phyloP scores from a whole-genome alignment of 352 stramenopile species.

The Globisporangium takayamanum region DNA sequence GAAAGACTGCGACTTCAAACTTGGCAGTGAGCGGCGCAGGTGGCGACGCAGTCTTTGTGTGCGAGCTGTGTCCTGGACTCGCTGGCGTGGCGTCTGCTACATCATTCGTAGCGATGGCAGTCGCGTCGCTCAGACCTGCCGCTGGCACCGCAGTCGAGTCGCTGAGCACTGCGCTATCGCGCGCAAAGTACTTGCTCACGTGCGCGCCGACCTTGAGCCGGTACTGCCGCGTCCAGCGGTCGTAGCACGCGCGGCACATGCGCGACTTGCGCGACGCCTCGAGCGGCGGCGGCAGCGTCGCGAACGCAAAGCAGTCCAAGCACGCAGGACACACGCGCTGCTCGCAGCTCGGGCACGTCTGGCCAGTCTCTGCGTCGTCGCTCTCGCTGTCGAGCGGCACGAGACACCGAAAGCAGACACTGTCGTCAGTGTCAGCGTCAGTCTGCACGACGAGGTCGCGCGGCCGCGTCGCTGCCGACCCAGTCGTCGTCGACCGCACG shows the following conservation, averaged over 20 bases:
- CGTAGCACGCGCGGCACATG: conserved; percentile 65
- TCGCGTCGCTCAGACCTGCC: not conserved
- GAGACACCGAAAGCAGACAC: conserved; percentile 60
- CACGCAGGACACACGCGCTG: conserved; percentile 58
- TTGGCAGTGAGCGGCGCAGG: conserved; percentile 6
- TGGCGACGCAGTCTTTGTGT: not conserved
- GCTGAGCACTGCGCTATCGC: conserved; percentile 17
- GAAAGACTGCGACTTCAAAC: conserved; percentile 60
- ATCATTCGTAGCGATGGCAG: not conserved
- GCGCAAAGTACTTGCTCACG: conserved; percentile 66
- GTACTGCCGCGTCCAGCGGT: conserved; percentile 53
- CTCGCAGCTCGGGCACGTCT: conserved; percentile 46
- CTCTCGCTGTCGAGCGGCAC: conserved; percentile 18
- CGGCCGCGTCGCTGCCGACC: not conserved
- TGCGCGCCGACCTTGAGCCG: conserved; percentile 60
- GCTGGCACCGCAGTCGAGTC: conserved; percentile 6
- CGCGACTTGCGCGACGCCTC: conserved; percentile 54
- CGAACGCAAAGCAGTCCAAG: conserved; percentile 53
- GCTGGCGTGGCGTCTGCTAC: too few relatives aligned
- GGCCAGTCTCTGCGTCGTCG: not conserved
- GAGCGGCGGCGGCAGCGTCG: conserved; percentile 59
- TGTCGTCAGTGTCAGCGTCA: conserved; percentile 43
- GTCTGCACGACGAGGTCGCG: not conserved
- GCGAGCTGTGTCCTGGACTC: too few relatives aligned
- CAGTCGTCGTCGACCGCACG: conserved; percentile 9